Evolutionary conservation across 371 early-diverging fungal species (phyloP).

Genomic region (Batkoa obscura): DNA sequence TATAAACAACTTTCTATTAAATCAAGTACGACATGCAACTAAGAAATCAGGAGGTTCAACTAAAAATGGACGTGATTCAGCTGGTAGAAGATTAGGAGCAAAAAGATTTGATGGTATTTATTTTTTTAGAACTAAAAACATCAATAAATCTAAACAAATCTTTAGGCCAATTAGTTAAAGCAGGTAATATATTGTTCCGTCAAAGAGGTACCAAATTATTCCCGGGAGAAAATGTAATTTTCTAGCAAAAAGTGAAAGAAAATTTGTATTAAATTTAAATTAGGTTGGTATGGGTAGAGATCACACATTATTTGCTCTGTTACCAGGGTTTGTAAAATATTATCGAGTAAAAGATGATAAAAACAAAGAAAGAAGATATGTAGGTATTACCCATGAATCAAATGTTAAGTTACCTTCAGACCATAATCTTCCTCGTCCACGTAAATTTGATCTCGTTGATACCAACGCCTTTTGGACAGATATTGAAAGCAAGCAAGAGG

Average conservation of each 20-base stretch:
- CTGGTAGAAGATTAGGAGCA: slow-evolving; percentile 83
- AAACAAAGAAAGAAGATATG: slow-evolving; percentile 46
- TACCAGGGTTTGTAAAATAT: slow-evolving; percentile 69
- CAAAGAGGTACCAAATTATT: slow-evolving; percentile 86
- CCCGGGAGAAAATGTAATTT: slow-evolving; percentile 63
- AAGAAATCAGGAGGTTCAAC: slow-evolving; percentile 86
- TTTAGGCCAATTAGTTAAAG: slow-evolving; percentile 41
- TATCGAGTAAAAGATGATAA: slow-evolving; percentile 41
- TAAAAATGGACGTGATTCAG: slow-evolving; percentile 82
- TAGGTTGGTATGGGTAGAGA: slow-evolving; percentile 78
- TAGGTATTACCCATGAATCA: slow-evolving; percentile 52
- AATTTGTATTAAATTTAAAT: slow-evolving; percentile 1
- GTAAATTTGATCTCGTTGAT: slow-evolving; percentile 54
- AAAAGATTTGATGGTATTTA: slow-evolving; percentile 62
- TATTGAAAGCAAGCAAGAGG: slow-evolving; percentile 1
- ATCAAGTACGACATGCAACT: slow-evolving; percentile 73
- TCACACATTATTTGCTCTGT: slow-evolving; percentile 72
- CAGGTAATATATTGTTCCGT: slow-evolving; percentile 82
- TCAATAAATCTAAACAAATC: slow-evolving; percentile 6
- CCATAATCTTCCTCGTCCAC: slow-evolving; percentile 36
- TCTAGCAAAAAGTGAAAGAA: background rate
- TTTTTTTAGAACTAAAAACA: background rate
- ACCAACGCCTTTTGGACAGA: slow-evolving; percentile 19
- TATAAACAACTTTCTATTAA: too few relatives aligned
- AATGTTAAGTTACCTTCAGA: slow-evolving; percentile 44